Conservation (phyloP, 192 early-diverging fungal species). For the Powellomyces hirtus region DNA sequence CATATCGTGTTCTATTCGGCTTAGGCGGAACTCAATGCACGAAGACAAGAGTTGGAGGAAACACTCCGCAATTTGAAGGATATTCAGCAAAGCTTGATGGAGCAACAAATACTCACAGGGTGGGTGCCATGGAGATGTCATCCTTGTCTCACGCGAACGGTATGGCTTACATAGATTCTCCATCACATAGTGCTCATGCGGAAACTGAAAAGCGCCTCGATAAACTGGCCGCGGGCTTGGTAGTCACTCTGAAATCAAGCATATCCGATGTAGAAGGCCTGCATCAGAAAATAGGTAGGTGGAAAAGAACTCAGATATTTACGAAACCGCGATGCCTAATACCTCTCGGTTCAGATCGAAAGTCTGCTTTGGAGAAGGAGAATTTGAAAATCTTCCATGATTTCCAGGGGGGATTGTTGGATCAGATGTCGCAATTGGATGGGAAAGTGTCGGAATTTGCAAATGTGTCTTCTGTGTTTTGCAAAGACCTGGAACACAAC, state of each 20-base stretch:
- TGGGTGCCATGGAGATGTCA: neutral
- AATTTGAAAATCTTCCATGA: constrained; percentile 40
- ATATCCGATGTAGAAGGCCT: constrained; percentile 43
- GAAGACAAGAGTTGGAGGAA: constrained; percentile 29
- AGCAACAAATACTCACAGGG: constrained; percentile 38
- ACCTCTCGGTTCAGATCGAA: constrained; percentile 29
- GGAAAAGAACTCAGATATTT: neutral
- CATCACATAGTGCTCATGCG: constrained; percentile 35
- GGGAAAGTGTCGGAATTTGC: neutral
- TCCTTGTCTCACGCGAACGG: neutral
- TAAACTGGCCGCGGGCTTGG: constrained; percentile 36
- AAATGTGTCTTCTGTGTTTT: neutral
- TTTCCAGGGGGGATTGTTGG: constrained; percentile 37
- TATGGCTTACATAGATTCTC: neutral
- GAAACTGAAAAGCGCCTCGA: constrained; percentile 40
- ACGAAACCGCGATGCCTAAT: neutral
- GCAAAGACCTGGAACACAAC: neutral
- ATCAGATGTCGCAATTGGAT: constrained; percentile 32
- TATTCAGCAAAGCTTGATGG: constrained; percentile 26
- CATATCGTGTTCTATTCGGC: no score
- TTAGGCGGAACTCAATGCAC: constrained; percentile 28
- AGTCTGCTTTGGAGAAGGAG: constrained; percentile 33
- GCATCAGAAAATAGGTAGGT: constrained; percentile 42
- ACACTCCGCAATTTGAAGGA: constrained; percentile 8
- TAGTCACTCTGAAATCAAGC: constrained; percentile 35